Evolutionary conservation across 2,329 filamentous ascomycete genomes (phyloP).

Genomic region (Corniculantispora saksenae): DNA sequence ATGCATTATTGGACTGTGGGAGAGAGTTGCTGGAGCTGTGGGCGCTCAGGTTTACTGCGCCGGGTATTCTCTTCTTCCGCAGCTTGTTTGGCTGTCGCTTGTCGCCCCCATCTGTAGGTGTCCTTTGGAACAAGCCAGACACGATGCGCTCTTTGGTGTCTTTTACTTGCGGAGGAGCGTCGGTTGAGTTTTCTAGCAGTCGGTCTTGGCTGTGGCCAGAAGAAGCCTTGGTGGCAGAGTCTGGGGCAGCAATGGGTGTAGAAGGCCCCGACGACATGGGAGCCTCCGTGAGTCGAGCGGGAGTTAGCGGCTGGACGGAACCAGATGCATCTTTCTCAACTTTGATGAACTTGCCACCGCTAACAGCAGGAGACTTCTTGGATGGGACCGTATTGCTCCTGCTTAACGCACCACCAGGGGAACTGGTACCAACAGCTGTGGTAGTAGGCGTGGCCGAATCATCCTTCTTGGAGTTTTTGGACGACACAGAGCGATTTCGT

Average conservation of each 20-base stretch:
- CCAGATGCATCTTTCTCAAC: conserved; percentile 34
- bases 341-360: conserved; percentile 64
- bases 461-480: conserved; percentile 78
- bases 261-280: conserved; percentile 19
- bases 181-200: conserved; percentile 44
- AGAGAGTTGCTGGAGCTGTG: conserved; percentile 87
- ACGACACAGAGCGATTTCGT: conserved; percentile 89
- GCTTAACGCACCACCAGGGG: conserved; percentile 53
- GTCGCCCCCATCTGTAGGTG: conserved; percentile 60
- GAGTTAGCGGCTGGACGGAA: conserved; percentile 41
- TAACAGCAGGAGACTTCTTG: conserved; percentile 76
- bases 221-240: not conserved
- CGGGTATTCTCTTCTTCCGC: conserved; percentile 79
- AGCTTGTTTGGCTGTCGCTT: conserved; percentile 84
- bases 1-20: conserved; percentile 44
- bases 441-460: conserved; percentile 70
- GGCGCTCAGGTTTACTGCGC: conserved; percentile 79
- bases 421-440: conserved; percentile 54
- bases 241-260: not conserved
- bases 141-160: conserved; percentile 68
- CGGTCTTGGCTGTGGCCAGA: conserved; percentile 52
- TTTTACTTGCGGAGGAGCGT: conserved; percentile 41
- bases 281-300: conserved; percentile 27
- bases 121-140: conserved; percentile 69
- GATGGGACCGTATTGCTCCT: conserved; percentile 92